Conservation (phyloP, 805 yeast species). For the Ogataea kodamae region DNA sequence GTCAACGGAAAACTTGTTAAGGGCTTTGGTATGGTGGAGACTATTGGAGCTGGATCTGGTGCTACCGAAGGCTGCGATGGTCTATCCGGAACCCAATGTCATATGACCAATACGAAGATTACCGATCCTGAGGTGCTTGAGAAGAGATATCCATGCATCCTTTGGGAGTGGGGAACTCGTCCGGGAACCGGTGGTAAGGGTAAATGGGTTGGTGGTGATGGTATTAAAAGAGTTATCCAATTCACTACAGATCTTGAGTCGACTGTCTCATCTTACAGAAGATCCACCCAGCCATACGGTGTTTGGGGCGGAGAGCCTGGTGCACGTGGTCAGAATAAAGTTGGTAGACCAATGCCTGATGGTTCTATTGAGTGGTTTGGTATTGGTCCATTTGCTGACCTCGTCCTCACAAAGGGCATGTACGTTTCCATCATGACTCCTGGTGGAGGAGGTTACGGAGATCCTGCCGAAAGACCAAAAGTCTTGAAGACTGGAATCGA, state of each 20-base stretch:
- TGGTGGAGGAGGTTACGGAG: slow-evolving; percentile 12
- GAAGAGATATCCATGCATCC: slow-evolving; percentile 47
- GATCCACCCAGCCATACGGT: slow-evolving; percentile 54
- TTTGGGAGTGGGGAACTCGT: slow-evolving; percentile 45
- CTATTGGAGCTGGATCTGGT: slow-evolving; percentile 56
- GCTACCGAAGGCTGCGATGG: slow-evolving; percentile 35
- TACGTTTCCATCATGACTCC: slow-evolving; percentile 8
- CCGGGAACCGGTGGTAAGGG: slow-evolving; percentile 49
- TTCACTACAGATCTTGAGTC: slow-evolving; percentile 40
- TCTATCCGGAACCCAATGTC: slow-evolving; percentile 53
- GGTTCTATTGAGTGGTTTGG: slow-evolving; percentile 11
- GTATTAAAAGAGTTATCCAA: slow-evolving; percentile 47
- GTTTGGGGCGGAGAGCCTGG: slow-evolving; percentile 52
- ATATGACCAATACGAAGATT: slow-evolving; percentile 32
- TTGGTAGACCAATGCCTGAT: slow-evolving; percentile 11
- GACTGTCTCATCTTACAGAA: slow-evolving; percentile 47
- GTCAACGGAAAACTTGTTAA: slow-evolving; percentile 14
- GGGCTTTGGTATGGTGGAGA: slow-evolving; percentile 53
- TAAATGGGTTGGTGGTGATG: slow-evolving; percentile 49
- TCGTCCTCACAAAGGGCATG: slow-evolving; percentile 8
- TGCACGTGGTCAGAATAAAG: slow-evolving; percentile 39
- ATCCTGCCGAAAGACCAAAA: slow-evolving; percentile 4
- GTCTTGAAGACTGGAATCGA: slow-evolving; percentile 7
- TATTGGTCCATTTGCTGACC: slow-evolving; percentile 9
- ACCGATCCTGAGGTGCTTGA: slow-evolving; percentile 56